A percentile compares a stretch with the other conserved stretches of the same genome.
phyloP scores from a whole-genome alignment of 495 filamentous ascomycete species.

The Eremomyces bilateralis region DNA sequence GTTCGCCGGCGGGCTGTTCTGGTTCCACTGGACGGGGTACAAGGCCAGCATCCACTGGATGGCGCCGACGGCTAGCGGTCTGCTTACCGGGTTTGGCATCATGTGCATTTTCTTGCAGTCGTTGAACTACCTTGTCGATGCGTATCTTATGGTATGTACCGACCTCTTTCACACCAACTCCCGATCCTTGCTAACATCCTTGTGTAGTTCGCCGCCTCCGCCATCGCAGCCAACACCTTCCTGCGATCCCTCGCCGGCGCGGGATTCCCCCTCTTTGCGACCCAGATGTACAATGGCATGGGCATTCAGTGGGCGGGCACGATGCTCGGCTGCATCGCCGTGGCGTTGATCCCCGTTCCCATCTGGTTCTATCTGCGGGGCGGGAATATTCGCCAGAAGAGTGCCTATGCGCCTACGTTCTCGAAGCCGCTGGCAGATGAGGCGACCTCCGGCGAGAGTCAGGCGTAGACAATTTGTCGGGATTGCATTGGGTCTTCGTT shows the following conservation, averaged over 20 bases:
- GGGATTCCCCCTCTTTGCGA: constrained; percentile 62
- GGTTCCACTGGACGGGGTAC: constrained; percentile 71
- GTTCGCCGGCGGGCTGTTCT: constrained; percentile 62
- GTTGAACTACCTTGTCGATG: constrained; percentile 72
- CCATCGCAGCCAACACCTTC: constrained; percentile 79
- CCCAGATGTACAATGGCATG: constrained; percentile 59
- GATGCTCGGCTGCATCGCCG: constrained; percentile 52
- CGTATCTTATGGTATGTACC: constrained; percentile 78
- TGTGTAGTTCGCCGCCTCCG: constrained; percentile 49
- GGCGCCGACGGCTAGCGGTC: constrained; percentile 51
- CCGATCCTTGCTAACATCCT: background rate
- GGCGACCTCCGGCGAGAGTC: too few relatives aligned
- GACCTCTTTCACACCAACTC: background rate
- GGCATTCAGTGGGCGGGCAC: constrained; percentile 61
- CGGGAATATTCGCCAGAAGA: constrained; percentile 38
- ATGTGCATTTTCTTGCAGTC: constrained; percentile 67
- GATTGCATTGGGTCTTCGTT: too few relatives aligned
- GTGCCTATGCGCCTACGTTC: constrained; percentile 41
- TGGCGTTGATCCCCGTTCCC: constrained; percentile 50
- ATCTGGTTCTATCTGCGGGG: constrained; percentile 43
- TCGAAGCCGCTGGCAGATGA: constrained; percentile 1
- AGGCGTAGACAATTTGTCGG: too few relatives aligned
- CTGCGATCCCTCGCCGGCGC: constrained; percentile 56
- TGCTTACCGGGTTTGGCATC: constrained; percentile 38
- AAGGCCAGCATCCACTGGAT: constrained; percentile 51